Evolutionary conservation across 2,329 filamentous ascomycete genomes (phyloP).

Genomic region (Fusarium sp.): DNA sequence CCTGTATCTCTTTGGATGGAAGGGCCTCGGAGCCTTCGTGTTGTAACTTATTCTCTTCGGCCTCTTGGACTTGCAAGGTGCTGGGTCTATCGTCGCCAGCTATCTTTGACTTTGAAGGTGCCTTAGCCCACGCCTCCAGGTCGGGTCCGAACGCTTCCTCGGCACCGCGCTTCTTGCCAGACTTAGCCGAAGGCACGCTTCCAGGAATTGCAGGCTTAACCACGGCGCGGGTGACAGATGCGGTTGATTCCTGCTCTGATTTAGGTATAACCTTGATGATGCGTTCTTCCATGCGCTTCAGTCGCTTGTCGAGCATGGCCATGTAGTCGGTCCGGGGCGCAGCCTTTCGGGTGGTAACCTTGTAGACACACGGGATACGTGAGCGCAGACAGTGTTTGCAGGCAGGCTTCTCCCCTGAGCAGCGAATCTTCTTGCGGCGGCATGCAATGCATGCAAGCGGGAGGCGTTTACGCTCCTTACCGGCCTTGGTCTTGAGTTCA

Average conservation of each 20-base stretch:
- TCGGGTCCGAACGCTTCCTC: slow-evolving; percentile 91
- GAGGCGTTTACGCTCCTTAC: slow-evolving; percentile 94
- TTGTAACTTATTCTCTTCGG: slow-evolving; percentile 83
- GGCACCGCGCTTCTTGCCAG: slow-evolving; percentile 84
- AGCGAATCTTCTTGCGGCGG: slow-evolving; percentile 96
- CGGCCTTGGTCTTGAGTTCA: slow-evolving; percentile 90
- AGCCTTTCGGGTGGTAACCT: slow-evolving; percentile 94
- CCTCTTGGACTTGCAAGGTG: slow-evolving; percentile 72
- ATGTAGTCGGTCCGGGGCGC: slow-evolving; percentile 97
- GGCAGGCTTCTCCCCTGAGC: slow-evolving; percentile 96
- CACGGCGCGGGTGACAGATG: slow-evolving; percentile 81
- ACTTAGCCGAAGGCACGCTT: slow-evolving; percentile 60
- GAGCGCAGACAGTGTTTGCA: slow-evolving; percentile 97
- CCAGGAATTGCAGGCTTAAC: slow-evolving; percentile 84
- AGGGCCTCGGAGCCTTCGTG: slow-evolving; percentile 87
- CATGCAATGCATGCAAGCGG: slow-evolving; percentile 97
- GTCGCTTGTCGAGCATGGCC: slow-evolving; percentile 96
- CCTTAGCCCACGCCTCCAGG: slow-evolving; percentile 84
- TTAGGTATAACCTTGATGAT: slow-evolving; percentile 97
- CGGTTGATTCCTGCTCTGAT: slow-evolving; percentile 79
- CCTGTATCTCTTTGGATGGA: slow-evolving; percentile 89
- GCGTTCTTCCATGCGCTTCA: slow-evolving; percentile 97
- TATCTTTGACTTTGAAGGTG: slow-evolving; percentile 66
- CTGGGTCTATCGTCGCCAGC: slow-evolving; percentile 63
- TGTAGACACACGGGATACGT: slow-evolving; percentile 96